These are phyloP conservation scores for Rosa lucieae DNA, from an alignment of 306 rosid genomes.

Conservation along the genomic window DNA sequence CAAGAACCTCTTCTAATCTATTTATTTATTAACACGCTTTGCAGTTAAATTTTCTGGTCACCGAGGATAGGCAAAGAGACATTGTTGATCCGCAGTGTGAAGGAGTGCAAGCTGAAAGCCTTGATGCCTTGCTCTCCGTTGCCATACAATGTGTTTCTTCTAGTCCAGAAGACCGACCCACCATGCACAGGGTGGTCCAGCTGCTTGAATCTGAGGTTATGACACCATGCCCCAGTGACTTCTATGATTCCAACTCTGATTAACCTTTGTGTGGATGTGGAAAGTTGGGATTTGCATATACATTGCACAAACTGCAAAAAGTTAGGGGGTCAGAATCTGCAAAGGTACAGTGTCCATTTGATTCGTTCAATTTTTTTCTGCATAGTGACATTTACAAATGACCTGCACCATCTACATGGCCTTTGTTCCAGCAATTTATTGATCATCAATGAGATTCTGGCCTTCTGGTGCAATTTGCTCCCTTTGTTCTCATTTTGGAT, in stretches of 20 bases:
- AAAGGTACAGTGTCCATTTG: conserved; percentile 22
- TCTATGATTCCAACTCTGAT: conserved; percentile 82
- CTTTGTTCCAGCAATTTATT: conserved; percentile 13
- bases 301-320: conserved; percentile 28
- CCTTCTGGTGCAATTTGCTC: conserved; percentile 14
- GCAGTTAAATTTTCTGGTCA: conserved; percentile 91
- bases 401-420: conserved; percentile 28
- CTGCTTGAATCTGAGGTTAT: conserved; percentile 90
- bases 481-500: conserved; percentile 25
- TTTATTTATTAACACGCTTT: neutral
- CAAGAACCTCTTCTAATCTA: conserved; percentile 30
- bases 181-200: conserved; percentile 97
- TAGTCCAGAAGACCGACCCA: conserved; percentile 87
- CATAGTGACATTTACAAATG: conserved; percentile 26
- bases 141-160: conserved; percentile 92
- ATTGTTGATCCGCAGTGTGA: conserved; percentile 81
- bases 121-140: conserved; percentile 79
- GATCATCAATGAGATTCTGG: conserved; percentile 14
- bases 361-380: conserved; percentile 43
- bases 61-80: conserved; percentile 78
- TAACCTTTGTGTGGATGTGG: conserved; percentile 26
- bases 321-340: conserved; percentile 31
- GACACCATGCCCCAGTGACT: conserved; percentile 98
- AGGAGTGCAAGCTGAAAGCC: conserved; percentile 84
- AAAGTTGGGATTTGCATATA: conserved; percentile 27